Base-by-base conservation (phyloP, 1,284 basidiomycete genomes). In the Neonothopanus nambi region DNA sequence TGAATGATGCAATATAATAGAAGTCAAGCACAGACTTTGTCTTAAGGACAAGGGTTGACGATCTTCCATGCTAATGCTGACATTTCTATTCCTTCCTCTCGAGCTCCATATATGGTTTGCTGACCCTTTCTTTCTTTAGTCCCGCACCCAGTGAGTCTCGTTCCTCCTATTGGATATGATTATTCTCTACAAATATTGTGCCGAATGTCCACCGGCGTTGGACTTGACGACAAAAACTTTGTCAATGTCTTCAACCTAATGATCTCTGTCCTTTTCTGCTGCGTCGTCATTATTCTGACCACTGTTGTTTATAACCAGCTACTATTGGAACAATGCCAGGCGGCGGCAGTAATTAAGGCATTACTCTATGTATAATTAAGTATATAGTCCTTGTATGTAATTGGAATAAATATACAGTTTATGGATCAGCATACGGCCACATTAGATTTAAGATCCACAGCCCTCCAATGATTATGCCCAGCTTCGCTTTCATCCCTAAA, bases 41-140 rank as follows among this genome's bases (percentile, higher is more conserved):
- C 84, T 82, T 53, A 82, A 79, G 84, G 84, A 86, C 76, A 69
- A 71, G 73, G 61, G 65, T 76, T 87, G 87, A 86, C 76, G 87
- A 87, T 72, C 21, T 67, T 67, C 86, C 88, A 90, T 90, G 87
- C 87, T 90, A 90, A 90, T 90, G 79, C 87, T 90, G 87, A 89
- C 71, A 56, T 66, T 51, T 48, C 42, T 38, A 1, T 45, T 1
- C 35, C 24, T 3, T 38, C 15, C 11, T 20, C 21, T 46, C 3
- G 20, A 48, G 17, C 12, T 24, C 23, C 20, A 23, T 37, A 23
- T 26, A 23, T 24, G 30, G n/a, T n/a, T 33, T 33, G 13, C 30
- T 33, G 30, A 28, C n/a, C 20, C 43, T 7, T 20, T 42, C 23
- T 45, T 28, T 5, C 11, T 33, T 53, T 17, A 18, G 15, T 47